Percentiles rank a stretch among this genome's conserved stretches.
Evolutionary conservation across 306 rosid genomes (phyloP).

Genomic region (cucumber (Cucumis sativus)): Cucumber_9930_V3 NC_026660.2:27308001-27308500

Average conservation of each 20-base stretch:
- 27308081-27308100: constrained; percentile 24
- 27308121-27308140: constrained; percentile 26
- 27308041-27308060: constrained; percentile 42
- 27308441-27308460: too few species aligned
- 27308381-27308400: neutral
- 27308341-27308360: neutral
- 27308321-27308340: neutral
- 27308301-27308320: neutral
- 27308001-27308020: constrained; percentile 33
- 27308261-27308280: neutral
- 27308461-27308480: too few species aligned
- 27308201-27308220: constrained; percentile 17
- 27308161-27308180: constrained; percentile 23
- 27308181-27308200: constrained; percentile 46
- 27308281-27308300: neutral
- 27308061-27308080: constrained; percentile 20
- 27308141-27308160: constrained; percentile 13
- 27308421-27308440: neutral
- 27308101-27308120: constrained; percentile 45
- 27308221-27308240: constrained; percentile 30
- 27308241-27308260: neutral
- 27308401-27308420: neutral
- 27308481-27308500: too few species aligned
- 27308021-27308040: constrained; percentile 37
- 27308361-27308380: neutral